Evolutionary conservation across 495 filamentous ascomycete species (phyloP), one percentile per base, ranked within the genome.

Genomic region (Lasiosphaeris hirsuta): DNA sequence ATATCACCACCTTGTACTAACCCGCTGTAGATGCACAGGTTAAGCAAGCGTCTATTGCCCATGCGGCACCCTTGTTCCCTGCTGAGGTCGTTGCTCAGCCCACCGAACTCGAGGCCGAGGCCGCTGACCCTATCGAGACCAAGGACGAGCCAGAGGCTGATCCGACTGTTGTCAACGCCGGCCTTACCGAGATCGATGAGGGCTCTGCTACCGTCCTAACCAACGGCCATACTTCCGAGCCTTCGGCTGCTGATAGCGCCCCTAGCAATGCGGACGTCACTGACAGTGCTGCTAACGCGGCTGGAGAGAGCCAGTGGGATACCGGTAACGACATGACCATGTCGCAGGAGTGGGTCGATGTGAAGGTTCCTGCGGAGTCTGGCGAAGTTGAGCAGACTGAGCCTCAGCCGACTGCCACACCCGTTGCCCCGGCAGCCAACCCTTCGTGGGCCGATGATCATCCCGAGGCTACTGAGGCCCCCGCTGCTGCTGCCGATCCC

Each of bases 131-230:
- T 30, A 30, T 30, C n/a, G 58, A 79, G 11, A 72, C 79, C 35
- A 73, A 75, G 57, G 75, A 73, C 33, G 69, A 73, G 50, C 73
- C 81, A 10, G 68, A 75, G 36, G 84, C 87, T 38, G 91, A 97
- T 65, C 89, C 87, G 17, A 93, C 90, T 1, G 63, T 90, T 56
- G 86, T 81, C 56, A 82, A 93, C 66, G 92, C 90, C 35, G 84
- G 84, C 41, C 74, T 89, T 39, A 93, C 89, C 43, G 90, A 96
- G 72, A 78, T 75, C 43, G 72, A 78, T 8, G 69, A 73, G 45
- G 67, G 69, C 14, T 72, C 73, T 17, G 65, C 71, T 23, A 60
- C 67, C 4, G 71, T 75, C n/a, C 62, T 80, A 39, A 71, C 78
- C 37, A 82, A 76, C 49, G 83, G 83, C 36, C 82, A 82, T 23